Base-by-base conservation (phyloP, 2,329 filamentous ascomycete species). In the Niveomyces coronatus region DNA sequence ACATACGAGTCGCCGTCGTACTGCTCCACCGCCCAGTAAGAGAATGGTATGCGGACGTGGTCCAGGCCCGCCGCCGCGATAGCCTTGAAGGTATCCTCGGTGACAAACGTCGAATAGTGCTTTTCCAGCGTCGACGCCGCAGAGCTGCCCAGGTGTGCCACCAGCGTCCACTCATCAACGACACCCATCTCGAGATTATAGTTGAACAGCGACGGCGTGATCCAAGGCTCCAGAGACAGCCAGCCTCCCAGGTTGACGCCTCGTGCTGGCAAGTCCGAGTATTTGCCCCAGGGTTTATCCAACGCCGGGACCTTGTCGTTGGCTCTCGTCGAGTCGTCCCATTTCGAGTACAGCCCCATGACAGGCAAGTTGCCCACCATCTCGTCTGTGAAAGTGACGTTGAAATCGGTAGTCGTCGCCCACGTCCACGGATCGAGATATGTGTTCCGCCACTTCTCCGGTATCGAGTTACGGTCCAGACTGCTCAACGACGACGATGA, bases 171-270 rank as follows among this genome's bases (percentile, higher is more conserved):
- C 58, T 98, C 91, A 53, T 98, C 91, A 14, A 96, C 71, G 29
- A 96, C 75, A 5, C 76, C 65, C 65, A 79, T 48, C 13, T 57
- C 55, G 5, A 67, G 64, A 54, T 82, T 85, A 44, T 71, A 72
- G 44, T 76, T 63, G 62, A 98, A 98, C 18, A 94, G 71, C 1
- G 88, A 95, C 0, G 91, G 91, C 4, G 85, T 89, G 55, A 98
- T 96, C 57, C 94, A 95, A 0, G 91, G 91, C 53, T 98, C 91
- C 10, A 98, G 64, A 3, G 82, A 84, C 2, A 98, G 73, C 91
- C 91, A 98, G 10, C 91, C 91, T 35, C 91, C 91, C 1, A 96
- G 57, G 51, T 94, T 96, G 24, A 96, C 85, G 1, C 91, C 91
- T 6, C 89, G 77, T 17, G 93, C 86, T 3, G 88, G 87, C 39